A percentile compares a stretch with the other conserved stretches of the same genome.
These are phyloP conservation scores for Barnettozyma vustinii DNA, from an alignment of 805 yeast species.

Conservation along the genomic window DNA sequence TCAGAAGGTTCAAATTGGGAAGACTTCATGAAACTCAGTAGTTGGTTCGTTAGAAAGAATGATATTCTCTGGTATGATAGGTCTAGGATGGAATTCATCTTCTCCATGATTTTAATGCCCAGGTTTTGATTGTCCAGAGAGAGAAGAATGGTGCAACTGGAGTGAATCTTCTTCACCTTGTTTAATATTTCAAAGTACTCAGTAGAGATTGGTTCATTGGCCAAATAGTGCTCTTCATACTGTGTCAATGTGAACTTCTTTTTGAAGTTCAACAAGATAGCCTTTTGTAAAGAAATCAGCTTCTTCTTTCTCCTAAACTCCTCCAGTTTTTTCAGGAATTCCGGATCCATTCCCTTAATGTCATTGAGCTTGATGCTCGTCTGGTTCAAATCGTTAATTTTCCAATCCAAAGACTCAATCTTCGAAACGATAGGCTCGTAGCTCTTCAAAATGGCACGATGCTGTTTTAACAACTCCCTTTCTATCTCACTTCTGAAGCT, in stretches of 20 bases:
- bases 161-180: slow-evolving; percentile 59
- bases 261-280: slow-evolving; percentile 47
- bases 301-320: slow-evolving; percentile 18
- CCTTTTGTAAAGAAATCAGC: slow-evolving; percentile 37
- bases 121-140: slow-evolving; percentile 62
- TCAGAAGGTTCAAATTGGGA: slow-evolving; percentile 9
- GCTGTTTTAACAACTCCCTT: slow-evolving; percentile 50
- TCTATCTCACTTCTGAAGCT: slow-evolving; percentile 57
- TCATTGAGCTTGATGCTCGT: slow-evolving; percentile 12
- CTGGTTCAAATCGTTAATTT: slow-evolving; percentile 17
- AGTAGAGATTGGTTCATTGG: slow-evolving; percentile 34
- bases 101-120: slow-evolving; percentile 60
- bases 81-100: slow-evolving; percentile 47
- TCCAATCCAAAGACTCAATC: slow-evolving; percentile 28
- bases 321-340: slow-evolving; percentile 16
- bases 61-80: slow-evolving; percentile 51
- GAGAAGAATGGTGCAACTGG: slow-evolving; percentile 63
- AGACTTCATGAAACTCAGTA: slow-evolving; percentile 16
- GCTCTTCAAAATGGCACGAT: slow-evolving; percentile 41
- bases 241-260: slow-evolving; percentile 63
- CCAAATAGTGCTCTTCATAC: slow-evolving; percentile 60
- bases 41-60: slow-evolving; percentile 32
- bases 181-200: slow-evolving; percentile 57
- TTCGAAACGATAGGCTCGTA: slow-evolving; percentile 40
- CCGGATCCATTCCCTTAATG: slow-evolving; percentile 12